Evolutionary conservation across 169 alveolate species (phyloP), one percentile per base, ranked within the genome.

Genomic region (Plasmodium falciparum): DNA sequence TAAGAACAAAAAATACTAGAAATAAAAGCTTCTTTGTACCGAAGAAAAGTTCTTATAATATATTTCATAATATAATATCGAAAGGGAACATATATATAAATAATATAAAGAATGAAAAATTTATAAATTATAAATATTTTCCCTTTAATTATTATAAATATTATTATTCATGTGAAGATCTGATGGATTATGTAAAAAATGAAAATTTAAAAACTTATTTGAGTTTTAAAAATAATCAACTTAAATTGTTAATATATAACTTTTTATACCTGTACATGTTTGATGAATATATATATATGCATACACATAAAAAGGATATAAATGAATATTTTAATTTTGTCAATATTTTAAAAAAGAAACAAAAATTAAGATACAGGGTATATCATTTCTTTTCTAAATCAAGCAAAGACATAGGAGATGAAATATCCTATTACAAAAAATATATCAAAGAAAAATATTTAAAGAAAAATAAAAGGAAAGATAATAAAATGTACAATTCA

Each of bases 251-350:
- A 33, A 70, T 83, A 52, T 83, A 83, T 26, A 83, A 83, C 47
- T 83, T 83, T 58, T 62, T 83, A 33, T 83, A 69, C 50, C 20
- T 83, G 0, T 67, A 69, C 73, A 83, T 83, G 2, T 83, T 83
- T 69, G 91, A 83, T 50, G 91, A 83, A 56, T 83, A 69, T 67
- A 67, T 83, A 69, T 83, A 83, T 49, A 56, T 56, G 45, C 69
- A 83, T 50, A 69, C 65, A 58, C 91, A 83, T 43, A 83, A 69
- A 62, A 83, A 83, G 65, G 91, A 83, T 50, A 83, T 83, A 83
- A 83, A 62, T 58, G 91, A 83, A 69, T 83, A 83, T 49, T 83
- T 69, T 20, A 83, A 83, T 83, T 83, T 83, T 69, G 24, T 56
- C 22, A 83, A 83, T 58, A 74, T 83, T 12, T 39, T 83, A 49